Evolutionary conservation across 129 eudicot genomes (phyloP), one percentile per base, ranked within the genome.

Genomic region (Artemisia argyi): DNA sequence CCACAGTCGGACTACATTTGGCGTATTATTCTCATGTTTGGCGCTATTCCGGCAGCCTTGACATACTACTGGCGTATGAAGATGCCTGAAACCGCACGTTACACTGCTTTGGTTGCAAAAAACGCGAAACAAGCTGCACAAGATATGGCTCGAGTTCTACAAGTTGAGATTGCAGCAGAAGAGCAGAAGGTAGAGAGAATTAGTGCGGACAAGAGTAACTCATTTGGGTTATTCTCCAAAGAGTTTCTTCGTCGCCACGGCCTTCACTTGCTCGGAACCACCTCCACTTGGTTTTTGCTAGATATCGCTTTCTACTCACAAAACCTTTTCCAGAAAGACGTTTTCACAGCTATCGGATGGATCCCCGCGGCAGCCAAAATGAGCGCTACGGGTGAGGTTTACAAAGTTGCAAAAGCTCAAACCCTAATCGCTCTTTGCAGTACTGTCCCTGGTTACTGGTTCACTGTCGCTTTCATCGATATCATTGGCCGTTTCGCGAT

Each of bases 11-110:
- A 80, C 35, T 53, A 80, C 75, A 85, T 82, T 2, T 84, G 88
- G 88, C 75, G 88, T 57, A 9, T 84, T 0, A 78, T 84, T 55
- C 71, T 84, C 48, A 84, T 84, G 88, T 35, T 84, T 63, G 88
- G 85, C 15, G 83, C 81, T 1, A 39, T 84, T 12, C 88, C 88
- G 10, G 88, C 85, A 2, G 70, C 73, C 4, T 11, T 84, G 85
- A 84, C 85, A 3, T 84, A 56, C 61, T 81, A 81, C 26, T 84
- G 81, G 85, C 85, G 81, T 2, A 73, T 84, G 83, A 68, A 69
- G 79, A 84, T 84, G 89, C 83, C 89, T 3, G 89, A 84, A 68
- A 84, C 89, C 12, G 79, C 85, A 15, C 66, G 88, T 81, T 84
- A 63, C 78, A 84, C 88, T 4, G 83, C 83, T 42, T 65, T 81